phyloP scores from a whole-genome alignment of 352 stramenopile genomes.

The Pythium volutum region DNA sequence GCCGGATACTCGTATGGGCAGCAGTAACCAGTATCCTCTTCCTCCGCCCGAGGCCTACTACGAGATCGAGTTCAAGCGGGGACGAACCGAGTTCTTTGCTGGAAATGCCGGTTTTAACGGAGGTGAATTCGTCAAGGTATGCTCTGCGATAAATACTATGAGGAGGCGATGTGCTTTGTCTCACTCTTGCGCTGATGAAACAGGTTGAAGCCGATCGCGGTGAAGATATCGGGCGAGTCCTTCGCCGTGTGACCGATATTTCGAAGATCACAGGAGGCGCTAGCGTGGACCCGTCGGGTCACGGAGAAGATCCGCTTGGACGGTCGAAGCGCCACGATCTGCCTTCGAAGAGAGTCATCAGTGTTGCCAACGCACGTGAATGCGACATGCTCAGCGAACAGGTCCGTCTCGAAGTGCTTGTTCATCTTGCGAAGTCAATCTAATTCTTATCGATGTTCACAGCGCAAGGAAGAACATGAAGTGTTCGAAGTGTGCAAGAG shows the following conservation, averaged over 20 bases:
- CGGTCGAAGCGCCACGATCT: slow-evolving; percentile 66
- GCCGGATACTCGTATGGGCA: slow-evolving; percentile 33
- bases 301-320: slow-evolving; percentile 39
- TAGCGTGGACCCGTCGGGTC: slow-evolving; percentile 28
- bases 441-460: background rate
- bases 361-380: slow-evolving; percentile 90
- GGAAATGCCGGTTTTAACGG: slow-evolving; percentile 84
- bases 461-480: slow-evolving; percentile 94
- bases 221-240: slow-evolving; percentile 95
- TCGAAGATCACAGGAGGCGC: slow-evolving; percentile 54
- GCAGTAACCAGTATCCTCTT: slow-evolving; percentile 39
- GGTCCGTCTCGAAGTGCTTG: slow-evolving; percentile 6
- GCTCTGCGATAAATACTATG: background rate
- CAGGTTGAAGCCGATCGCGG: slow-evolving; percentile 97
- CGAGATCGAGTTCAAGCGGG: slow-evolving; percentile 96
- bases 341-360: slow-evolving; percentile 91
- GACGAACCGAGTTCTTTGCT: slow-evolving; percentile 89
- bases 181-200: background rate
- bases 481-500: slow-evolving; percentile 95
- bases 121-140: slow-evolving; percentile 93
- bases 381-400: slow-evolving; percentile 88
- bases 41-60: slow-evolving; percentile 86
- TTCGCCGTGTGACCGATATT: slow-evolving; percentile 84
- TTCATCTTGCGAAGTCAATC: background rate
- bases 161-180: background rate